A percentile compares a stretch with the other conserved stretches of the same genome.
Evolutionary conservation across 371 early-diverging fungal species (phyloP).

Genomic region (Mucor mucedo): DNA sequence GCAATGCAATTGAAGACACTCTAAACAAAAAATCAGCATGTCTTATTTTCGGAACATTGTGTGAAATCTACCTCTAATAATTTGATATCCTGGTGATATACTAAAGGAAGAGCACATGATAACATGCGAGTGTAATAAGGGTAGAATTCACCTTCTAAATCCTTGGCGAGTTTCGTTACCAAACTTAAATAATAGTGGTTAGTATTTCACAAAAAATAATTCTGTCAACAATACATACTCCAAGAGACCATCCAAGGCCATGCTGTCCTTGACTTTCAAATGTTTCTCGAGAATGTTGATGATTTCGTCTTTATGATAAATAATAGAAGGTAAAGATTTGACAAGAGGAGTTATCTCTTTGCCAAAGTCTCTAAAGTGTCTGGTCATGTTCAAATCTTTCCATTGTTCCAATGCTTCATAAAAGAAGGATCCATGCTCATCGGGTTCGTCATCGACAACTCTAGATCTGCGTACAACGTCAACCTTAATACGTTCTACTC

Average conservation of each 20-base stretch:
- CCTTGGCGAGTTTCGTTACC: constrained; percentile 81
- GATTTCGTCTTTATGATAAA: constrained; percentile 87
- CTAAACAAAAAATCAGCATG: constrained; percentile 36
- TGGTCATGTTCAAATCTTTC: constrained; percentile 88
- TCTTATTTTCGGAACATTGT: background rate
- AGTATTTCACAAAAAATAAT: background rate
- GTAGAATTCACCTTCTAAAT: constrained; percentile 90
- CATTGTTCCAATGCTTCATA: constrained; percentile 77
- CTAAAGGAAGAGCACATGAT: constrained; percentile 63
- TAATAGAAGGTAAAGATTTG: constrained; percentile 82
- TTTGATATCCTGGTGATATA: constrained; percentile 69
- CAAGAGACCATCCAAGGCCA: constrained; percentile 78
- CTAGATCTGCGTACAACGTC: constrained; percentile 64
- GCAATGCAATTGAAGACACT: constrained; percentile 87
- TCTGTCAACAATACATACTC: constrained; percentile 53
- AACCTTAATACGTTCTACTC: constrained; percentile 81
- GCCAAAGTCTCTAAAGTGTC: constrained; percentile 74
- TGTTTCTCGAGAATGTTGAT: constrained; percentile 69
- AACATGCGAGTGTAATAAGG: constrained; percentile 76
- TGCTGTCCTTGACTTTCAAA: constrained; percentile 60
- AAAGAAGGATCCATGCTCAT: constrained; percentile 81
- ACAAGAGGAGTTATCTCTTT: constrained; percentile 67
- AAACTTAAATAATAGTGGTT: constrained; percentile 54
- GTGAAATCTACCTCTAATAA: constrained; percentile 70
- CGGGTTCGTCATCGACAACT: constrained; percentile 64